Evolutionary conservation across 768 basidiomycete genomes (phyloP).

Genomic region (Leccinum rimulosum): DNA sequence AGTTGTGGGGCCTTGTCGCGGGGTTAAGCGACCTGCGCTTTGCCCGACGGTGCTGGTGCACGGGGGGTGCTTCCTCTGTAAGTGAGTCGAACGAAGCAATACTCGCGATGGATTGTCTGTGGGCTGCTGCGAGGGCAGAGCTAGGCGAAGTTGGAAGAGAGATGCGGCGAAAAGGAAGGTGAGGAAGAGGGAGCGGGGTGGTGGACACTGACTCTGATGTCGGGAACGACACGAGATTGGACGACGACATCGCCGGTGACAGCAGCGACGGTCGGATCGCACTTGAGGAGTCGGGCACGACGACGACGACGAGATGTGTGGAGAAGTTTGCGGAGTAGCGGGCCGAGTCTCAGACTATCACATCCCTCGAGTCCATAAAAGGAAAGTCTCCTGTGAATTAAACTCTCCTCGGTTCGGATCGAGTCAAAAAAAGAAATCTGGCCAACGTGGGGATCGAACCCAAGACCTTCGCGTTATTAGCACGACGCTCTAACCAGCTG

Average conservation of each 20-base stretch:
- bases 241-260: conserved; percentile 9
- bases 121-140: conserved; percentile 29
- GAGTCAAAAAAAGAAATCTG: conserved; percentile 28
- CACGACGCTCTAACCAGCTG: conserved; percentile 93
- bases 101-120: conserved; percentile 67
- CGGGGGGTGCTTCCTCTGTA: conserved; percentile 42
- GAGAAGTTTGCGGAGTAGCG: conserved; percentile 9
- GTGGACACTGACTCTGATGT: conserved; percentile 25
- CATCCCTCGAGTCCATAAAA: conserved; percentile 19
- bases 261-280: conserved; percentile 18
- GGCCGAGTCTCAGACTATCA: conserved; percentile 23
- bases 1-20: conserved; percentile 20
- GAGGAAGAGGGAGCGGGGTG: conserved; percentile 39
- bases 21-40: conserved; percentile 37
- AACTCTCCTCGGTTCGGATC: neutral
- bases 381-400: neutral
- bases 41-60: conserved; percentile 29
- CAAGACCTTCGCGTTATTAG: conserved; percentile 78
- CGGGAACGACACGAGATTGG: conserved; percentile 31
- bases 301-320: neutral
- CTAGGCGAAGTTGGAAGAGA: conserved; percentile 56
- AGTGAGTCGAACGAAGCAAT: conserved; percentile 73
- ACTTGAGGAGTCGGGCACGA: conserved; percentile 3
- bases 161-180: conserved; percentile 63
- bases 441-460: conserved; percentile 81